Conservation (phyloP, 345 rosid genomes). For the Arabidopsis suecica region DNA sequence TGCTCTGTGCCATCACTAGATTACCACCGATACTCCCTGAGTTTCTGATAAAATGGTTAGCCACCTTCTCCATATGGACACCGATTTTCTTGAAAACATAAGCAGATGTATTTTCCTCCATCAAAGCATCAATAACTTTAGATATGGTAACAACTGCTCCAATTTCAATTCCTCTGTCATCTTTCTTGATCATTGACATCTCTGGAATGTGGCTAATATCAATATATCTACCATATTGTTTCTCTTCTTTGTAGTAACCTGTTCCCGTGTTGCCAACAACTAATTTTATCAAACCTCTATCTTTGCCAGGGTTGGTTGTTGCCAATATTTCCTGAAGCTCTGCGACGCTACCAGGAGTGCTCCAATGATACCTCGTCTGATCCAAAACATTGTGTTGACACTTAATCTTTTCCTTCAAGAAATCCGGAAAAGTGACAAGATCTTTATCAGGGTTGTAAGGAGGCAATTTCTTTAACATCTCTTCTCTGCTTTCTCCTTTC, state of each 20-base stretch:
- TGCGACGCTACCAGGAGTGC: conserved; percentile 53
- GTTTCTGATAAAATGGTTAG: conserved; percentile 63
- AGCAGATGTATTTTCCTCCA: conserved; percentile 40
- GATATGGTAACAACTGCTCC: conserved; percentile 87
- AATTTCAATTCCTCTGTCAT: conserved; percentile 60
- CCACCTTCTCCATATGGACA: conserved; percentile 76
- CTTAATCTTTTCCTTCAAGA: conserved; percentile 52
- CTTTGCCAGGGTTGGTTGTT: conserved; percentile 3
- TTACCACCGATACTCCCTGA: conserved; percentile 82
- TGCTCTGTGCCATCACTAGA: conserved; percentile 81
- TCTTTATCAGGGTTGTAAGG: conserved; percentile 38
- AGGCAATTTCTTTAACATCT: conserved; percentile 61
- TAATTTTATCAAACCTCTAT: conserved; percentile 47
- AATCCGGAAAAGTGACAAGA: conserved; percentile 61
- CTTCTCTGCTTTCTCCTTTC: conserved; percentile 61
- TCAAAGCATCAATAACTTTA: conserved; percentile 68
- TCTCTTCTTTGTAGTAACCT: conserved; percentile 77
- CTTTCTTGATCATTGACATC: conserved; percentile 58
- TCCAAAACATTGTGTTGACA: conserved; percentile 48
- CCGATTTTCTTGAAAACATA: conserved; percentile 60
- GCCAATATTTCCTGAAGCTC: conserved; percentile 61
- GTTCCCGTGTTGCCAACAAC: conserved; percentile 78
- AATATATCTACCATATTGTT: conserved; percentile 56
- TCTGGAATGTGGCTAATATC: conserved; percentile 68
- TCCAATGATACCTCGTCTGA: conserved; percentile 54